These are phyloP conservation scores for Fistulifera pelliculosa DNA, from an alignment of 108 stramenopile genomes.

Conservation along the genomic window DNA sequence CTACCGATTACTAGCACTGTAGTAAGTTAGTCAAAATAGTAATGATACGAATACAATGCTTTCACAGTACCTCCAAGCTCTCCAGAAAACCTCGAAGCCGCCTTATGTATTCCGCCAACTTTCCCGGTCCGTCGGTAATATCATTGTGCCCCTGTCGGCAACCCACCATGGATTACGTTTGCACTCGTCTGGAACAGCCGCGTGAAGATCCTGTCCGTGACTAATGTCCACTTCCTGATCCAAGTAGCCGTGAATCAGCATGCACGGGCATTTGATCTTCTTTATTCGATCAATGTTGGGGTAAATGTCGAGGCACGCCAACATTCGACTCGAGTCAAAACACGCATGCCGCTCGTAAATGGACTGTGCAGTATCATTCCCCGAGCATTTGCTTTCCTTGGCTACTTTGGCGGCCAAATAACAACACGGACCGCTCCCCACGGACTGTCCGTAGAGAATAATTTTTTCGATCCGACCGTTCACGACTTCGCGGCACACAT, in stretches of 20 bases:
- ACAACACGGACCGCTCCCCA: conserved; percentile 81
- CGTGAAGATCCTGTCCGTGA: conserved; percentile 68
- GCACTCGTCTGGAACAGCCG: conserved; percentile 54
- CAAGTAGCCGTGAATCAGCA: conserved; percentile 78
- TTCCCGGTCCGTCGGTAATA: conserved; percentile 66
- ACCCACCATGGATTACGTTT: conserved; percentile 86
- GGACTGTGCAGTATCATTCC: conserved; percentile 77
- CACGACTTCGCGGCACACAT: conserved; percentile 36
- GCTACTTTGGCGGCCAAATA: conserved; percentile 41
- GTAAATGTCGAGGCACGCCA: conserved; percentile 82
- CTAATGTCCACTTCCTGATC: conserved; percentile 73
- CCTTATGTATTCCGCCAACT: conserved; percentile 62
- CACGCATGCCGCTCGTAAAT: conserved; percentile 84
- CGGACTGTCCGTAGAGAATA: conserved; percentile 85
- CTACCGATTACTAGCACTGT: no score
- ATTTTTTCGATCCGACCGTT: conserved; percentile 32
- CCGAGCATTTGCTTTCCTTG: conserved; percentile 35
- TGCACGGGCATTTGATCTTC: conserved; percentile 68
- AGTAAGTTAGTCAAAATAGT: background rate
- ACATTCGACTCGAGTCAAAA: conserved; percentile 60
- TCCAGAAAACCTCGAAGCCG: conserved; percentile 47
- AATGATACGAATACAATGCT: background rate
- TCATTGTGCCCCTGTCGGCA: conserved; percentile 81
- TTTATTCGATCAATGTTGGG: conserved; percentile 80
- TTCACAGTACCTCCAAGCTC: conserved; percentile 23